phyloP scores from a whole-genome alignment of 768 basidiomycete genomes.

The Melanogaster broomeanus region DNA sequence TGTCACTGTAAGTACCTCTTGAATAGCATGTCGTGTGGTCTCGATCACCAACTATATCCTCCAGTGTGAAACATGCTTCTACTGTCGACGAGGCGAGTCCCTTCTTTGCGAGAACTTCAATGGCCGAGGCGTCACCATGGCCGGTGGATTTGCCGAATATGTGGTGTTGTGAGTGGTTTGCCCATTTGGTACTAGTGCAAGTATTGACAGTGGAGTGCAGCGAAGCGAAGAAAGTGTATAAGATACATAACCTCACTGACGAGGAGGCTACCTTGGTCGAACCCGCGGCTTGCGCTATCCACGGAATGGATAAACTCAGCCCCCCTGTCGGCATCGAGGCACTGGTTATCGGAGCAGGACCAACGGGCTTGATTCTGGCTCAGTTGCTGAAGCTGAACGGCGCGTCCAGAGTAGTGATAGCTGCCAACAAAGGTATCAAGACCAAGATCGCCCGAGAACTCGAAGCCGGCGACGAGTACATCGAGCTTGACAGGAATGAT shows the following conservation, averaged over 20 bases:
- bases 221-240: conserved; percentile 73
- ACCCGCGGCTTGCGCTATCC: conserved; percentile 85
- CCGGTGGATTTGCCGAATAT: conserved; percentile 89
- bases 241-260: conserved; percentile 80
- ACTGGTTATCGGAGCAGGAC: conserved; percentile 81
- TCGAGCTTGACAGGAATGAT: conserved; percentile 73
- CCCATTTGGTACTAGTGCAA: background rate
- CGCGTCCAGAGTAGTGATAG: conserved; percentile 74
- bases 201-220: conserved; percentile 30
- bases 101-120: conserved; percentile 83
- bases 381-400: conserved; percentile 87
- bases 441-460: conserved; percentile 79
- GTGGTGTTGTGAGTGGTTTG: conserved; percentile 62
- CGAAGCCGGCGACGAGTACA: conserved; percentile 76
- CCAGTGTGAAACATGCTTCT: conserved; percentile 82
- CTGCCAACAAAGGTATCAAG: conserved; percentile 86
- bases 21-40: background rate
- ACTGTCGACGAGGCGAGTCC: conserved; percentile 75
- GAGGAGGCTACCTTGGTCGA: conserved; percentile 85
- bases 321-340: conserved; percentile 80
- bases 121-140: conserved; percentile 70
- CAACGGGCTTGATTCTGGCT: conserved; percentile 82
- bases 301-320: conserved; percentile 82
- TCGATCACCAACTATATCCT: background rate
- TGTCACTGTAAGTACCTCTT: conserved; percentile 49